Conservation (phyloP, 2,329 filamentous ascomycete genomes). For the Monilinia aucupariae region DNA sequence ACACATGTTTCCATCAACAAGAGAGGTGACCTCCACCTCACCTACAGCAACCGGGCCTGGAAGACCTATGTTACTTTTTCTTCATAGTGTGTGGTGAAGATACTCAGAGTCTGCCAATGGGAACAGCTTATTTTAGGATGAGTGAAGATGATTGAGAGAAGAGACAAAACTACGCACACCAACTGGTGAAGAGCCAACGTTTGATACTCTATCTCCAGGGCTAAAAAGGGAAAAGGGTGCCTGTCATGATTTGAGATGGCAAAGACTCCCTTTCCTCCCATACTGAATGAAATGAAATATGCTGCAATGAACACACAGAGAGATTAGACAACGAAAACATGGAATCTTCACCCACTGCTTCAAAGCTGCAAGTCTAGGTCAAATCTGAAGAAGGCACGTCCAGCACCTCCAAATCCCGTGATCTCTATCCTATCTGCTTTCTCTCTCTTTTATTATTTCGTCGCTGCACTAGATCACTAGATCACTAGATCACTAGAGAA, state of each 20-base stretch:
- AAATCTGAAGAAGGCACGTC: not conserved
- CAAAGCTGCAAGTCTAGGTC: not conserved
- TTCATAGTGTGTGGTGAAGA: too few relatives aligned
- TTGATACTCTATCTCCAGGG: not conserved
- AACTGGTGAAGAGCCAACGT: too few relatives aligned
- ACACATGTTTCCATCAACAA: too few relatives aligned
- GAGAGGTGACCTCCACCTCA: too few relatives aligned
- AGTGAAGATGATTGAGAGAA: too few relatives aligned
- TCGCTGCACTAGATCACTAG: not conserved
- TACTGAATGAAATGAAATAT: not conserved
- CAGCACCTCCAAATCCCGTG: not conserved
- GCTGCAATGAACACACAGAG: not conserved
- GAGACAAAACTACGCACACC: too few relatives aligned
- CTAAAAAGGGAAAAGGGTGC: not conserved
- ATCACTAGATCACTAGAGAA: too few relatives aligned
- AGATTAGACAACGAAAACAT: not conserved
- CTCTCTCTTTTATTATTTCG: not conserved
- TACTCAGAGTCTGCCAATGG: too few relatives aligned
- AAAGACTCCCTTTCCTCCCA: not conserved
- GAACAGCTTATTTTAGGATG: too few relatives aligned
- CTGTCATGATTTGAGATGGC: not conserved
- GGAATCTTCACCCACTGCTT: not conserved
- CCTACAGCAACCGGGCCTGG: too few relatives aligned
- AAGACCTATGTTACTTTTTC: too few relatives aligned
- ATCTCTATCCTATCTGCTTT: conserved; percentile 5